phyloP scores from a whole-genome alignment of 1,139 yeast species.

The Magnusiomyces fungicola region DNA sequence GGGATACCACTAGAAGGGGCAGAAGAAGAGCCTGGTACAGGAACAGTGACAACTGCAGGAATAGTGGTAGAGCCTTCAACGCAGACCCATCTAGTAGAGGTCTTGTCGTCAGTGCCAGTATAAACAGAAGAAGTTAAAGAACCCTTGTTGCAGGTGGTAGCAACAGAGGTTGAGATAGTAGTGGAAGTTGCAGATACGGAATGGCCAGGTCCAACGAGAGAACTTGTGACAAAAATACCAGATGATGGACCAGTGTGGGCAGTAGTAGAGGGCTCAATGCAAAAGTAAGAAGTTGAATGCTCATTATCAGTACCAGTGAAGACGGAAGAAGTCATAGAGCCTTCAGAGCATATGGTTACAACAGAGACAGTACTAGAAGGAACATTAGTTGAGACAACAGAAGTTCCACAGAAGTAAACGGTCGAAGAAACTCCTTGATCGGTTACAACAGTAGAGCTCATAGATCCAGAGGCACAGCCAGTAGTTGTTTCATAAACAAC shows the following conservation, averaged over 20 bases:
- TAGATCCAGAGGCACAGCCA: background rate
- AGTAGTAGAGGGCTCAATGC: slow-evolving; percentile 4
- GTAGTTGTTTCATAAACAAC: too few species aligned
- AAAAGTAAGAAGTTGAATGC: background rate
- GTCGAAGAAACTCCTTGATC: background rate
- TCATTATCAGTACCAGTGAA: background rate
- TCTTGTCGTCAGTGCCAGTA: background rate
- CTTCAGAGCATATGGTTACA: background rate
- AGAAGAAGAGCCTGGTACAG: background rate
- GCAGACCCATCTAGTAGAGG: background rate
- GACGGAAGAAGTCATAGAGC: background rate
- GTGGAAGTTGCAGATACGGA: too few species aligned
- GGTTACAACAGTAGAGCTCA: background rate
- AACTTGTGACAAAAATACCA: too few species aligned
- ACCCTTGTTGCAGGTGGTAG: background rate
- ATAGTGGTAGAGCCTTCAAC: background rate
- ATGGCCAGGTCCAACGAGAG: too few species aligned
- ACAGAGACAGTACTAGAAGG: background rate
- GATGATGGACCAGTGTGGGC: too few species aligned
- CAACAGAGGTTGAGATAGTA: too few species aligned
- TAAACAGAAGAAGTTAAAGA: background rate
- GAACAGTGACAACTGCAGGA: background rate
- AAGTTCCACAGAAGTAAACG: background rate
- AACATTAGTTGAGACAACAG: background rate
- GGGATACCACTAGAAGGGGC: background rate